Percentiles rank a stretch among this genome's conserved stretches.
phyloP scores from a whole-genome alignment of 768 basidiomycete species.

The Collybiopsis confluens region DNA sequence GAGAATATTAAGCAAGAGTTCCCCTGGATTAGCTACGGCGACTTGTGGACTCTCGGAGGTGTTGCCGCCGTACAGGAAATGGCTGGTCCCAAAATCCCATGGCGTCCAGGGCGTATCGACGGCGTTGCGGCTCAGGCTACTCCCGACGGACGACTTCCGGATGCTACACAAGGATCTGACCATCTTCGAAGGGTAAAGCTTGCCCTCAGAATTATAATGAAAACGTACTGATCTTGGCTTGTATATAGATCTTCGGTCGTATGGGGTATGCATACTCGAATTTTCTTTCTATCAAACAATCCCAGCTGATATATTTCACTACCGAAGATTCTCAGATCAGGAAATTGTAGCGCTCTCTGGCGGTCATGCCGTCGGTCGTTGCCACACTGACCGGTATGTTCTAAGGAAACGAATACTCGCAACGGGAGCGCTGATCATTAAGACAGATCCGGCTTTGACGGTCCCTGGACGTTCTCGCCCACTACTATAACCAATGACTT shows the following conservation, averaged over 20 bases:
- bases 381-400: conserved; percentile 72
- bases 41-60: conserved; percentile 94
- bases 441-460: conserved; percentile 70
- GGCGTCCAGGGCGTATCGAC: conserved; percentile 92
- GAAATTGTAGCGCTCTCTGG: conserved; percentile 95
- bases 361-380: conserved; percentile 94
- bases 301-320: not conserved
- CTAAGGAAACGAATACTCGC: not conserved
- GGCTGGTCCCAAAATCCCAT: conserved; percentile 88
- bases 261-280: conserved; percentile 54
- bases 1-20: conserved; percentile 85
- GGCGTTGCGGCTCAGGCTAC: conserved; percentile 71
- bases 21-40: conserved; percentile 94
- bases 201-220: conserved; percentile 6
- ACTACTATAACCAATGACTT: conserved; percentile 84
- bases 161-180: conserved; percentile 76
- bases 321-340: conserved; percentile 80
- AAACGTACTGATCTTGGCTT: conserved; percentile 5
- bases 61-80: conserved; percentile 55
- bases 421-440: not conserved
- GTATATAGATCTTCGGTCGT: conserved; percentile 75
- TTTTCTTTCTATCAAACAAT: not conserved
- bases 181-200: conserved; percentile 73
- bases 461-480: conserved; percentile 95
- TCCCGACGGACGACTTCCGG: conserved; percentile 87